phyloP scores from a whole-genome alignment of 1,139 yeast species.

The Kurtzmaniella quercitrusa region DNA sequence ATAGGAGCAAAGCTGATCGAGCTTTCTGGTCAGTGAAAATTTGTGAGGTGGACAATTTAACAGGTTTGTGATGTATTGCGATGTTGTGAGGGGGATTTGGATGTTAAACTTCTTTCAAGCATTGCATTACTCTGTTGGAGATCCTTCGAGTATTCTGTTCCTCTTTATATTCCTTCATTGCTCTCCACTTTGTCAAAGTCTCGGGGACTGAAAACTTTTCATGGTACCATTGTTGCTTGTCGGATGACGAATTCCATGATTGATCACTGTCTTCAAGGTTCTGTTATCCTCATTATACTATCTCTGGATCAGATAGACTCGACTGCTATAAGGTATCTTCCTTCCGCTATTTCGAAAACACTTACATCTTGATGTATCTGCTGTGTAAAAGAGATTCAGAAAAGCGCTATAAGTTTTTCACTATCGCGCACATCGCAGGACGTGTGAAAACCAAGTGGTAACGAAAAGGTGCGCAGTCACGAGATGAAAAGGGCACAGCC shows the following conservation, averaged over 20 bases:
- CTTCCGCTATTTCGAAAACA: neutral
- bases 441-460: slow-evolving; percentile 1
- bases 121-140: neutral
- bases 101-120: neutral
- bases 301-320: neutral
- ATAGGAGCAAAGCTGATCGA: neutral
- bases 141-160: neutral
- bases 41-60: no score
- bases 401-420: slow-evolving; percentile 4
- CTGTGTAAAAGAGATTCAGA: slow-evolving; percentile 3
- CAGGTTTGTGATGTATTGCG: no score
- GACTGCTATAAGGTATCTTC: neutral
- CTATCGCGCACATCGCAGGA: neutral
- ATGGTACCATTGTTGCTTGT: no score
- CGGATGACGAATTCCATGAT: no score
- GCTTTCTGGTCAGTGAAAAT: no score
- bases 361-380: slow-evolving; percentile 7
- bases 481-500: slow-evolving; percentile 2
- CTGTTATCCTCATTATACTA: no score
- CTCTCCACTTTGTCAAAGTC: neutral
- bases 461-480: neutral
- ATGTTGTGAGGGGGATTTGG: no score
- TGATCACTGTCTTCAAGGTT: no score
- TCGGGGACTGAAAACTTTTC: neutral
- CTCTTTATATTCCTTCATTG: neutral